Conservation (phyloP, 345 rosid species). For the Balakata baccata region DNA sequence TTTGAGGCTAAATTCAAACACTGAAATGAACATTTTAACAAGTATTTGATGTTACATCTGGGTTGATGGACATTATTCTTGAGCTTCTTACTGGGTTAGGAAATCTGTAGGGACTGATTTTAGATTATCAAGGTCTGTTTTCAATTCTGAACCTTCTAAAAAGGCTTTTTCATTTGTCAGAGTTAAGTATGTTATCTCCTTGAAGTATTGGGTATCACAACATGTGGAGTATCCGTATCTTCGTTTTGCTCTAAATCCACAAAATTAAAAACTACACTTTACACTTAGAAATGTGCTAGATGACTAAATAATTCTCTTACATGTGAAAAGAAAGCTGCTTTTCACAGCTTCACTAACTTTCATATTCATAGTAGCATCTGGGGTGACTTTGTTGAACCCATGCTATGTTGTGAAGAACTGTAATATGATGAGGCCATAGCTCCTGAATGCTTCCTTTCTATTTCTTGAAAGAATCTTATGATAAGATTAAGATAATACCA, state of each 20-base stretch:
- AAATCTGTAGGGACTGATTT: too few relatives aligned
- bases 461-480: neutral
- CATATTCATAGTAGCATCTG: neutral
- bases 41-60: neutral
- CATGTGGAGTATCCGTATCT: neutral
- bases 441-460: neutral
- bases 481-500: neutral
- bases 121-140: too few relatives aligned
- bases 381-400: neutral
- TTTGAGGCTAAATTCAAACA: neutral
- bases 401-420: neutral
- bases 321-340: neutral
- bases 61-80: neutral
- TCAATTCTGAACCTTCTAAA: too few relatives aligned
- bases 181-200: neutral
- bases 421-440: neutral
- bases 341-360: too few relatives aligned
- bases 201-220: neutral
- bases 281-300: neutral
- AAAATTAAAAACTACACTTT: neutral
- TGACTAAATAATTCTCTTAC: neutral
- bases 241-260: neutral
- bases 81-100: too few relatives aligned
- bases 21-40: too few relatives aligned
- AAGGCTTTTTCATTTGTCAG: neutral